Conservation (phyloP, 164 flowering plant species). For the Kalanchoe fedtschenkoi region DNA sequence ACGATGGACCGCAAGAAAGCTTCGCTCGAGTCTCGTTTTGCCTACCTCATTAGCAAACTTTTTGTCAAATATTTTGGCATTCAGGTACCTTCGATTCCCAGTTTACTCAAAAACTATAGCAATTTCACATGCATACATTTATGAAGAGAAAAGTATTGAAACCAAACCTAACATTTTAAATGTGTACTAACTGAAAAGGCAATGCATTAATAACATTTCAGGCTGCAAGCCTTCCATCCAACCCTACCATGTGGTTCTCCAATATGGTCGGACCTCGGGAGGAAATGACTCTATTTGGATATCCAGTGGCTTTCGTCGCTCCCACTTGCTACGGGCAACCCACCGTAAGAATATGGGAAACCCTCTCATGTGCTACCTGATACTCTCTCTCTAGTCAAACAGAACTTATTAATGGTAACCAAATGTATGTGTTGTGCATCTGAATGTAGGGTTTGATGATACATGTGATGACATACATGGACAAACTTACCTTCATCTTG, state of each 20-base stretch:
- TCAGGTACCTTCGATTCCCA: conserved; percentile 29
- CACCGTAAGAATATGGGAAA: conserved; percentile 3
- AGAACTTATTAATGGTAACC: no score
- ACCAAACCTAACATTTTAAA: no score
- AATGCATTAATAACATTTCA: not conserved
- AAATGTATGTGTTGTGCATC: not conserved
- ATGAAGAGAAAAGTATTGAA: no score
- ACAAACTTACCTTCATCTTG: conserved; percentile 31
- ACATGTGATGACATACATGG: conserved; percentile 33
- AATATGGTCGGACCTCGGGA: conserved; percentile 13
- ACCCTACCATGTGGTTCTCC: conserved; percentile 12
- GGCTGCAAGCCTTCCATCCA: not conserved
- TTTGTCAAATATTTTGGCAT: conserved; percentile 34
- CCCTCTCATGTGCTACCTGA: no score
- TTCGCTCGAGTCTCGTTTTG: conserved; percentile 41
- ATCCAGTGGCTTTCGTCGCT: conserved; percentile 9
- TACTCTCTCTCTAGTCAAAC: no score
- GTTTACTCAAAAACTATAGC: not conserved
- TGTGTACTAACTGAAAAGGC: no score
- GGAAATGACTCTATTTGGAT: conserved; percentile 11
- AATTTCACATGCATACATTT: no score
- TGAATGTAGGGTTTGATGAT: conserved; percentile 26
- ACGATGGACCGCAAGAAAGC: conserved; percentile 52
- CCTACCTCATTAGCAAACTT: conserved; percentile 19
- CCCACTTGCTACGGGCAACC: conserved; percentile 14